Evolutionary conservation across 2,329 filamentous ascomycete genomes (phyloP).

Genomic region (Domatiomyces globalis): DNA sequence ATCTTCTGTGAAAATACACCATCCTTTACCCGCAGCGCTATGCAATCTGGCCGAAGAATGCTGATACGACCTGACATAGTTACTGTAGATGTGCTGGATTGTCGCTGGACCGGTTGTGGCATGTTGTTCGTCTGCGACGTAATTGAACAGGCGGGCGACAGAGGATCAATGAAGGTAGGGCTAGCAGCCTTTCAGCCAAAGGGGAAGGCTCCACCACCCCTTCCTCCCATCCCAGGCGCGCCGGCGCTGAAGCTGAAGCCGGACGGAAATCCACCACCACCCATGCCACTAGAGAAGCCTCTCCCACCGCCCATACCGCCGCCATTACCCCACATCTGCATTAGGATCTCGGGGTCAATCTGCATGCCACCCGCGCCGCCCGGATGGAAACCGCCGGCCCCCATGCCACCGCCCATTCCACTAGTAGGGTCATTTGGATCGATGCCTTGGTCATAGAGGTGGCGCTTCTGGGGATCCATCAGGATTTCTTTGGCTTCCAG

Average conservation of each 20-base stretch:
- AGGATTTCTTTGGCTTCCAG: slow-evolving; percentile 93
- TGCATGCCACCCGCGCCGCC: slow-evolving; percentile 31
- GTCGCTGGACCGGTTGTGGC: not conserved
- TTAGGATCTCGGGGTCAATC: slow-evolving; percentile 25
- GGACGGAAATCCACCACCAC: slow-evolving; percentile 12
- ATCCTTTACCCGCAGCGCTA: not conserved
- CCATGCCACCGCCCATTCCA: slow-evolving; percentile 57
- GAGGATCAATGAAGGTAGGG: no score
- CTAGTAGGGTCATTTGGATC: slow-evolving; percentile 63
- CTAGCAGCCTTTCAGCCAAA: not conserved
- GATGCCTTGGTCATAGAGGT: slow-evolving; percentile 80
- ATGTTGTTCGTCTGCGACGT: no score
- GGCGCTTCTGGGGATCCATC: slow-evolving; percentile 86
- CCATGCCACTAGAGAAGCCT: slow-evolving; percentile 8
- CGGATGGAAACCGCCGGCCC: slow-evolving; percentile 27
- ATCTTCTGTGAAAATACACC: not conserved
- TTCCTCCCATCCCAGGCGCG: not conserved
- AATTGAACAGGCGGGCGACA: no score
- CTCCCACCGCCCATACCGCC: slow-evolving; percentile 15
- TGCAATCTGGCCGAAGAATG: not conserved
- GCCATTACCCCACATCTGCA: slow-evolving; percentile 33
- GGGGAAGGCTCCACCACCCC: not conserved
- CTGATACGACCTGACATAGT: not conserved
- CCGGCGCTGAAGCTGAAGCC: not conserved
- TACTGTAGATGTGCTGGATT: not conserved